Conservation (phyloP, 176 grass and related monocot species). For the Triticum dicoccoides region DNA sequence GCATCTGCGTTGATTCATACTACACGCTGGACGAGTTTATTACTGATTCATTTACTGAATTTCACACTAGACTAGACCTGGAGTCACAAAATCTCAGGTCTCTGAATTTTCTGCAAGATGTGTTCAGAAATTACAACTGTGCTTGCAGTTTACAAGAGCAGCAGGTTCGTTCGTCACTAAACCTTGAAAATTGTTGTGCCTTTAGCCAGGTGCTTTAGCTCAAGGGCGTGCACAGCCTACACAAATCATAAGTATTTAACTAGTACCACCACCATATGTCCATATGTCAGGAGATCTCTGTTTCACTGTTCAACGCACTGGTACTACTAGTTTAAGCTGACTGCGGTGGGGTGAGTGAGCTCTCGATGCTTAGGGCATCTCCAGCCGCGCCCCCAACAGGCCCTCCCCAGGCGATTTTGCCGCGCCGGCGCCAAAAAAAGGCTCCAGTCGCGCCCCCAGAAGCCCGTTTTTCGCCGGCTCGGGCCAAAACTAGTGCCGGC, state of each 20-base stretch:
- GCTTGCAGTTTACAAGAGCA: constrained; percentile 67
- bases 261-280: no score
- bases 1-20: background rate
- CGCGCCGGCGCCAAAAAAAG: no score
- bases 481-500: no score
- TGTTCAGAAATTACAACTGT: constrained; percentile 46
- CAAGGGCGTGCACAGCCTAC: no score
- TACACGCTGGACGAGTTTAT: background rate
- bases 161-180: constrained; percentile 41
- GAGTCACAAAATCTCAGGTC: constrained; percentile 12
- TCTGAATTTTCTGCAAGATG: constrained; percentile 34
- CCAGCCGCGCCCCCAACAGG: no score
- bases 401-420: no score
- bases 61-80: background rate
- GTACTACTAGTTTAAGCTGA: background rate
- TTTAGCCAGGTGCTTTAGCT: background rate
- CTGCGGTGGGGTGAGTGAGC: background rate
- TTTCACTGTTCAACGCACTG: background rate
- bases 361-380: no score
- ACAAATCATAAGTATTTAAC: background rate
- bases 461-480: no score
- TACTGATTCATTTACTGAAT: background rate
- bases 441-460: no score
- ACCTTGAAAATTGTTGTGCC: background rate
- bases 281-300: background rate